Base-by-base conservation (phyloP, 495 filamentous ascomycete species). In the Lentithecium fluviatile region DNA sequence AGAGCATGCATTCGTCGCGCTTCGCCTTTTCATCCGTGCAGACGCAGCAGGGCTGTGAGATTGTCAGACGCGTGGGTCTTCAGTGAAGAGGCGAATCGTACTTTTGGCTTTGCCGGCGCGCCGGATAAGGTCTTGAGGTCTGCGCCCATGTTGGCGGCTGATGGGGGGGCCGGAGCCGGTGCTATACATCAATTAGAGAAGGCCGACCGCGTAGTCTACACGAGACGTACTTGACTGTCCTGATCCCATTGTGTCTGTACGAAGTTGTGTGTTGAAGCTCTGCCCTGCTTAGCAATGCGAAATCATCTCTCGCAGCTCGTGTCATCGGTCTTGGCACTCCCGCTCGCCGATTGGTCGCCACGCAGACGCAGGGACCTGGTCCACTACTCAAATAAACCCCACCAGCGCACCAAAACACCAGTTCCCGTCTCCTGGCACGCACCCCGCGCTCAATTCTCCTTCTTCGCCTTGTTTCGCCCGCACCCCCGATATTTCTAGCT, bases 1-100 rank as follows among this genome's bases (percentile, higher is more conserved):
- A 96, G 17, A 98, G 88, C 93, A 98, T 97, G 80, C 94, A 98
- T 77, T 98, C 94, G 75, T 98, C 94, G 60, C 94, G 90, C 60
- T 79, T 76, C 58, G 88, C 80, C 74, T 98, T 98, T 75, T 98
- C 94, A 45, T 90, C 82, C 70, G 93, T 96, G 83, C 94, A 98
- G 20, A 98, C 94, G 74, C 93, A 96, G 83, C 91, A 96, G 34
- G 91, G 91, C 91, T 96, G 71, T 52, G 5, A 0, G 51, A 45
- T 7, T 17, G 17, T 52, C 47, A 60, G 37, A 6, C 1, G 12
- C 24, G 17, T 6, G 13, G 2, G 2, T 52, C 5, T 19, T 24
- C 6, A 52, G 11, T 5, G 45, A 21, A 5, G 8, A 34, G 24
- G 36, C 0, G 24, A n/a, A 11, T 25, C 32, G 49, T 73, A 85